A percentile compares a stretch with the other conserved stretches of the same genome.
Evolutionary conservation across 1,284 basidiomycete species (phyloP).

Genomic region (Spongispora temasekensis): DNA sequence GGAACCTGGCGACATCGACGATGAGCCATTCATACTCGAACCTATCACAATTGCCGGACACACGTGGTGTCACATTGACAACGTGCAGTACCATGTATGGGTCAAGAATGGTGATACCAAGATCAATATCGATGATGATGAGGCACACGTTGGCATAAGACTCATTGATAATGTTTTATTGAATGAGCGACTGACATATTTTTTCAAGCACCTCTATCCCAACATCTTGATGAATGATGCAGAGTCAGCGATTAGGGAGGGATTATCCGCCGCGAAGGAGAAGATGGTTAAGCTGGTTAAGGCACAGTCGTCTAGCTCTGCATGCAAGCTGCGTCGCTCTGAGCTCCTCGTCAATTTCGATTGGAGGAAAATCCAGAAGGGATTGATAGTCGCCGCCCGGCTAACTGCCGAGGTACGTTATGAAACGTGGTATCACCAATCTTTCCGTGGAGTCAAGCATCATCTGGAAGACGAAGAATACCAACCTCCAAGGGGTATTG

Average conservation of each 20-base stretch:
- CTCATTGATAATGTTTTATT: not conserved
- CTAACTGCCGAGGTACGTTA: not conserved
- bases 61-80: not conserved
- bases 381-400: not conserved
- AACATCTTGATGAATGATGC: not conserved
- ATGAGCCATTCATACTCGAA: not conserved
- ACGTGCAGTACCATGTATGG: not conserved
- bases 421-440: not conserved
- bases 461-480: not conserved
- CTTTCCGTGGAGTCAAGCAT: not conserved
- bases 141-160: not conserved
- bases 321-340: not conserved
- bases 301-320: not conserved
- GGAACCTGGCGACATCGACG: too few relatives aligned
- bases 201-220: not conserved
- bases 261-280: not conserved
- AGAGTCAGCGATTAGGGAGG: not conserved
- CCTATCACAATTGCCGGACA: not conserved
- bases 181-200: not conserved
- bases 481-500: not conserved
- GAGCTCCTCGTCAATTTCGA: not conserved
- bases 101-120: not conserved
- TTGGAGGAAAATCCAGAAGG: not conserved
- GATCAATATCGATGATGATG: not conserved
- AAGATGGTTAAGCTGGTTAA: not conserved